A percentile compares a stretch with the other conserved stretches of the same genome.
Evolutionary conservation across 1,284 basidiomycete species (phyloP).

Genomic region (Ustilago shanxiensis): DNA sequence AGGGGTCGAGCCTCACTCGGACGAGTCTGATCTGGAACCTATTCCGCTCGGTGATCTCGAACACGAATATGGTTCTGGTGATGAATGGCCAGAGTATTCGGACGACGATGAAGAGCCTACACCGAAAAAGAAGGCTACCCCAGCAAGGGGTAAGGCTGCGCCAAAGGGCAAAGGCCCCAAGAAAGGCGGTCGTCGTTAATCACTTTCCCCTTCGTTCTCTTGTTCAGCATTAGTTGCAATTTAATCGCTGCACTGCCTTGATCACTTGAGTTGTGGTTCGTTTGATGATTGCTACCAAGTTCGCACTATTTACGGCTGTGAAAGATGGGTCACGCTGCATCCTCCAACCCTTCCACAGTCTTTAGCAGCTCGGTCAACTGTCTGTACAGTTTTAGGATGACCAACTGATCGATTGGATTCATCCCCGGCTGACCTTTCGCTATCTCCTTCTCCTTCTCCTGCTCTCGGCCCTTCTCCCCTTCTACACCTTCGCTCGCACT

Average conservation of each 20-base stretch:
- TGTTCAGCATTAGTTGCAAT: neutral
- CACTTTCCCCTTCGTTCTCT: neutral
- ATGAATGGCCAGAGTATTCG: conserved; percentile 46
- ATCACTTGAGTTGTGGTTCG: neutral
- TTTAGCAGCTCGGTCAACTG: conserved; percentile 63
- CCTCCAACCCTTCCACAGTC: conserved; percentile 64
- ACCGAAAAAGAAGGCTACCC: conserved; percentile 13
- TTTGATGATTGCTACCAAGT: too few species aligned
- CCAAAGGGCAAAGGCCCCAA: conserved; percentile 10
- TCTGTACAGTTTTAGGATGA: conserved; percentile 62
- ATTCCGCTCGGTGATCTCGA: conserved; percentile 54
- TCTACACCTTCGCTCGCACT: neutral
- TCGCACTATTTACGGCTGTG: neutral
- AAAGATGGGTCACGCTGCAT: conserved; percentile 16
- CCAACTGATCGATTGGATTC: conserved; percentile 67
- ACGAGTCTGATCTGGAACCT: conserved; percentile 61
- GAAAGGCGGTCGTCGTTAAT: conserved; percentile 26
- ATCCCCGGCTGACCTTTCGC: conserved; percentile 18
- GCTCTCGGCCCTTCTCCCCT: neutral
- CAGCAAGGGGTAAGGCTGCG: neutral
- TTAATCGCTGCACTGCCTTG: neutral
- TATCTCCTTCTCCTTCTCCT: conserved; percentile 4
- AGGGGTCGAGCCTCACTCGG: conserved; percentile 33
- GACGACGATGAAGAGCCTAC: conserved; percentile 23
- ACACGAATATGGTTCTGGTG: conserved; percentile 42